These are phyloP conservation scores for Coprinellus micaceus DNA, from an alignment of 768 basidiomycete genomes.

Conservation along the genomic window DNA sequence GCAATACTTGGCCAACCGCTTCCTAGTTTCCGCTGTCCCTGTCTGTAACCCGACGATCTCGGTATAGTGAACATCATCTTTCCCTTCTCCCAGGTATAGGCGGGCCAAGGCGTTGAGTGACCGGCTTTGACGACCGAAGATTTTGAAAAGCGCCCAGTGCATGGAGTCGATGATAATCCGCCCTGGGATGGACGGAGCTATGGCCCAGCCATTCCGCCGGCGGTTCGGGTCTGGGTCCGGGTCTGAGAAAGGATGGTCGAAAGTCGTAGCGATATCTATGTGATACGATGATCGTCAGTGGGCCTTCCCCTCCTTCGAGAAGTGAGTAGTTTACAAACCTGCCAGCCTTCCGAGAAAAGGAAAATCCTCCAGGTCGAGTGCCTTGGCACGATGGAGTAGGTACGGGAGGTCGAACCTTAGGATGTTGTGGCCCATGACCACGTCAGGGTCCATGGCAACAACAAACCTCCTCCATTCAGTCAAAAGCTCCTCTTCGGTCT, in stretches of 20 bases:
- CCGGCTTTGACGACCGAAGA: neutral
- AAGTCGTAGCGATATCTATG: no score
- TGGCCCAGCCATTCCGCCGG: no score
- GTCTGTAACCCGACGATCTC: neutral
- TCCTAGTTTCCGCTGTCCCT: neutral
- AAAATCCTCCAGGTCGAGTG: neutral
- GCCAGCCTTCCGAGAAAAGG: neutral
- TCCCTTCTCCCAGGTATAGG: neutral
- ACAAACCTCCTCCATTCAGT: neutral
- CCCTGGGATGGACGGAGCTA: no score
- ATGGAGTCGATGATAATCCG: no score
- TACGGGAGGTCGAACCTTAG: neutral
- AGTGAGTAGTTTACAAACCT: no score
- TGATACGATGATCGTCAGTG: no score
- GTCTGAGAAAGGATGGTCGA: no score
- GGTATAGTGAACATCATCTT: no score
- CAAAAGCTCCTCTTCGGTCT: neutral
- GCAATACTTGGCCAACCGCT: constrained; percentile 1
- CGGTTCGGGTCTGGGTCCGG: no score
- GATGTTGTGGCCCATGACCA: neutral
- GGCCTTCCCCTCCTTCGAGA: no score
- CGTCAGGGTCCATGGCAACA: neutral
- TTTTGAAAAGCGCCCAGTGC: no score
- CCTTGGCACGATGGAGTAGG: neutral
- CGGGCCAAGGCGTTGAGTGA: neutral